Conservation (phyloP, 78 protist genomes). For the slime mould (Dictyostelium discoideum) region DNA sequence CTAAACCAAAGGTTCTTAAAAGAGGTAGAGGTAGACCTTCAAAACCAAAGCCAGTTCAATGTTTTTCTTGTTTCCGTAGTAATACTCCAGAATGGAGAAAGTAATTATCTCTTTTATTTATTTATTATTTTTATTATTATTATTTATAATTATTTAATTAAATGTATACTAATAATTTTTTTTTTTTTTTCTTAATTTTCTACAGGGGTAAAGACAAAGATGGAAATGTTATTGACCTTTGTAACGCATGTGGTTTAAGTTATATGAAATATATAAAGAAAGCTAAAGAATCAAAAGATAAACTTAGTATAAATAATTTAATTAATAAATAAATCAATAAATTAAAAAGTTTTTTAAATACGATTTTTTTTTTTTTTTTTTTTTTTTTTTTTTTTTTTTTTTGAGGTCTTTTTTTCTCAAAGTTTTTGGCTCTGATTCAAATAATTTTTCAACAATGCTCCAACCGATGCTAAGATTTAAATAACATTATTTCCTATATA, state of each 20-base stretch:
- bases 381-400: not conserved
- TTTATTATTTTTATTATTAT: not conserved
- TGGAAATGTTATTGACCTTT: not conserved
- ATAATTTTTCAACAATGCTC: not conserved
- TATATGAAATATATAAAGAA: not conserved
- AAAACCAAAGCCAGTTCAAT: not conserved
- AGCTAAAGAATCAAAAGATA: not conserved
- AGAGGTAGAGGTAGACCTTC: not conserved
- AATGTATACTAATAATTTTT: not conserved
- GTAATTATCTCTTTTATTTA: not conserved
- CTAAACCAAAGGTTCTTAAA: not conserved
- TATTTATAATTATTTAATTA: not conserved
- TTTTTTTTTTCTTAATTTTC: not conserved
- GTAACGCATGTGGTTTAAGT: not conserved
- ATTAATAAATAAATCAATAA: not conserved
- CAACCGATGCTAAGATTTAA: no score
- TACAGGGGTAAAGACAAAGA: not conserved
- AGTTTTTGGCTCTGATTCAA: not conserved
- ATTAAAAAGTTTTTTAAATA: not conserved
- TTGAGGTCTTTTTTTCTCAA: no score
- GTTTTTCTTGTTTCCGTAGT: not conserved
- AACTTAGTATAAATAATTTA: not conserved
- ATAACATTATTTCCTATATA: no score
- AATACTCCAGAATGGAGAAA: conserved; percentile 6
- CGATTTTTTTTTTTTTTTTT: not conserved